A percentile compares a stretch with the other conserved stretches of the same genome.
Evolutionary conservation across 2,329 filamentous ascomycete genomes (phyloP).

Genomic region (Pseudopyrenochaeta lycopersici): DNA sequence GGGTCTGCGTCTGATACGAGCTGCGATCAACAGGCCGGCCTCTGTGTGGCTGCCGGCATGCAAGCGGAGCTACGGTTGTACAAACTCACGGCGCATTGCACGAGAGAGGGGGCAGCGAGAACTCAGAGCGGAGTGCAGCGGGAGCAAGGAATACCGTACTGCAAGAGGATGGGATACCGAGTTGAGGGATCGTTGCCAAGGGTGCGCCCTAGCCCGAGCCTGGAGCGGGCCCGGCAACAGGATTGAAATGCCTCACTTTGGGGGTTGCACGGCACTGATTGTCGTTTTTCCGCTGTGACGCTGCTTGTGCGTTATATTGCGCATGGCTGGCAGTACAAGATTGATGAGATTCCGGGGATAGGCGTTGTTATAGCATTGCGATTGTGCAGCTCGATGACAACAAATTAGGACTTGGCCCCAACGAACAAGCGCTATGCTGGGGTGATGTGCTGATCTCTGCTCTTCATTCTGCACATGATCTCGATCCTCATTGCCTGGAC

Average conservation of each 20-base stretch:
- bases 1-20: constrained; percentile 29
- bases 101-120: constrained; percentile 23
- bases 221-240: constrained; percentile 9
- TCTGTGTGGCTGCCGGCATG: constrained; percentile 26
- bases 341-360: background rate
- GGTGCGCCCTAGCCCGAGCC: too few species aligned
- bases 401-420: background rate
- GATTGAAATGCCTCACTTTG: constrained; percentile 16
- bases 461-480: background rate
- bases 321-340: constrained; percentile 10
- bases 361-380: background rate
- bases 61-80: constrained; percentile 35
- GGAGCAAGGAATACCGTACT: constrained; percentile 15
- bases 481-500: background rate
- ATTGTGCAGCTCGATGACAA: background rate
- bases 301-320: constrained; percentile 2
- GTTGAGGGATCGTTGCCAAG: constrained; percentile 19
- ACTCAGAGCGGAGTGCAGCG: constrained; percentile 25
- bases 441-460: background rate
- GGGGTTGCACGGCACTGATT: constrained; percentile 3
- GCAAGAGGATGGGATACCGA: constrained; percentile 22
- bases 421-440: background rate
- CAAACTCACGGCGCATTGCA: constrained; percentile 40
- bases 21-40: constrained; percentile 40
- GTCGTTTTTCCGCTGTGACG: constrained; percentile 2